Percentiles rank a stretch among this genome's conserved stretches.
These are phyloP conservation scores for Verticillium alfalfae DNA, from an alignment of 2,329 filamentous ascomycete species.

Conservation along the genomic window DNA sequence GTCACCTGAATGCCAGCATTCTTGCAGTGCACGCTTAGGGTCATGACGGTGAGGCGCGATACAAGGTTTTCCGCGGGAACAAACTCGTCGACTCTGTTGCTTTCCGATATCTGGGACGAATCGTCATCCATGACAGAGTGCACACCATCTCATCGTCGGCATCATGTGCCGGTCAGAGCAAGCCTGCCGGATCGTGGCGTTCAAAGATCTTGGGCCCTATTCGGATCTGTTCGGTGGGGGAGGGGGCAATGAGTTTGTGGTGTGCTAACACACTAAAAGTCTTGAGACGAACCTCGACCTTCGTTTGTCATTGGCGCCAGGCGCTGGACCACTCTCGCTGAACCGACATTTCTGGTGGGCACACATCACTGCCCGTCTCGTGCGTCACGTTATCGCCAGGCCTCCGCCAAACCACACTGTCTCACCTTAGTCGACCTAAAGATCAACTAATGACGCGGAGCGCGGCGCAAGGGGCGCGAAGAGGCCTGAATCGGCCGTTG, in stretches of 20 bases:
- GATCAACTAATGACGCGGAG: neutral
- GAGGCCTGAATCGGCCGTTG: neutral
- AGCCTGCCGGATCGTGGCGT: constrained; percentile 1
- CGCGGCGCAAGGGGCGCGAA: neutral
- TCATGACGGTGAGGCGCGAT: neutral
- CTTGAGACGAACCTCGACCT: neutral
- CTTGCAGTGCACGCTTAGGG: neutral
- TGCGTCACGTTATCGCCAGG: neutral
- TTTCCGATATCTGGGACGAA: neutral
- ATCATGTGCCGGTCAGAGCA: neutral
- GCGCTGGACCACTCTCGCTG: neutral
- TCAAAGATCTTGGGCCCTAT: neutral
- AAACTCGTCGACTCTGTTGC: neutral
- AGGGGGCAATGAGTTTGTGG: neutral
- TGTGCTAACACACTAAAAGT: neutral
- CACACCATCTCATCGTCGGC: neutral
- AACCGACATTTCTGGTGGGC: neutral
- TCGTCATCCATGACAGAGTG: neutral
- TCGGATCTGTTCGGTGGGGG: neutral
- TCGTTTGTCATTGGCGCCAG: neutral
- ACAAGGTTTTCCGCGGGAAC: neutral
- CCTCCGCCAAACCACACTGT: neutral
- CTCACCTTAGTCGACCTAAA: neutral
- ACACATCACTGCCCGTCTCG: neutral
- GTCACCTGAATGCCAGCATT: neutral